Percentiles rank a stretch among this genome's conserved stretches.
phyloP scores from a whole-genome alignment of 352 stramenopile species.

The Pythium biforme region DNA sequence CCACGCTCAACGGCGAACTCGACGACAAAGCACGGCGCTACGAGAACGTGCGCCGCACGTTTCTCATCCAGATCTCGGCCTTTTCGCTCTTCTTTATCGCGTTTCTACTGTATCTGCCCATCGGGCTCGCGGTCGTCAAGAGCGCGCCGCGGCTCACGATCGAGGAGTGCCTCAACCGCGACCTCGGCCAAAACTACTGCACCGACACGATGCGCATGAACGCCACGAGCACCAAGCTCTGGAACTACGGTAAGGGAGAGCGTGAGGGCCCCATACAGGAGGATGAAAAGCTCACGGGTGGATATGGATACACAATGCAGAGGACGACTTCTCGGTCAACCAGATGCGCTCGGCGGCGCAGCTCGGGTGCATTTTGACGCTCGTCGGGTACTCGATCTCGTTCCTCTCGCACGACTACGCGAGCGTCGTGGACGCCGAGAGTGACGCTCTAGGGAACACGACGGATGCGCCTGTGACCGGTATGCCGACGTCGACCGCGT shows the following conservation, averaged over 20 bases:
- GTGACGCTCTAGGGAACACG: not conserved
- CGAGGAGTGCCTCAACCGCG: conserved; percentile 48
- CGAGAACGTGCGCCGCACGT: conserved; percentile 36
- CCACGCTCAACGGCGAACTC: conserved; percentile 34
- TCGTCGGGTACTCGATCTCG: conserved; percentile 68
- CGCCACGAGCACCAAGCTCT: conserved; percentile 63
- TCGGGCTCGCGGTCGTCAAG: conserved; percentile 51
- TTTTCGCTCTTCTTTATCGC: conserved; percentile 60
- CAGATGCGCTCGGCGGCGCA: conserved; percentile 68
- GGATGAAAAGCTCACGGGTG: too few species aligned
- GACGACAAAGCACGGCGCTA: conserved; percentile 27
- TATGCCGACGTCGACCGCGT: conserved; percentile 1
- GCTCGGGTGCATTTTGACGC: conserved; percentile 65
- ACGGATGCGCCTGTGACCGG: too few species aligned
- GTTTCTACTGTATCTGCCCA: conserved; percentile 70
- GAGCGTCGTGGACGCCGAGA: conserved; percentile 14
- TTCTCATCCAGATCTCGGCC: conserved; percentile 40
- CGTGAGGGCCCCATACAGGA: too few species aligned
- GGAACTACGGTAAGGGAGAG: conserved; percentile 76
- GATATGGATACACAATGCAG: too few species aligned
- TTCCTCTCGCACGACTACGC: conserved; percentile 65
- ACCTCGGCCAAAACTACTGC: conserved; percentile 62
- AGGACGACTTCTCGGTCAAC: conserved; percentile 44
- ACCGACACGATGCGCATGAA: conserved; percentile 52
- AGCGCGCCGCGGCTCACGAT: conserved; percentile 45